Base-by-base conservation (phyloP, 306 rosid genomes). In the Calophaca sinica region DNA sequence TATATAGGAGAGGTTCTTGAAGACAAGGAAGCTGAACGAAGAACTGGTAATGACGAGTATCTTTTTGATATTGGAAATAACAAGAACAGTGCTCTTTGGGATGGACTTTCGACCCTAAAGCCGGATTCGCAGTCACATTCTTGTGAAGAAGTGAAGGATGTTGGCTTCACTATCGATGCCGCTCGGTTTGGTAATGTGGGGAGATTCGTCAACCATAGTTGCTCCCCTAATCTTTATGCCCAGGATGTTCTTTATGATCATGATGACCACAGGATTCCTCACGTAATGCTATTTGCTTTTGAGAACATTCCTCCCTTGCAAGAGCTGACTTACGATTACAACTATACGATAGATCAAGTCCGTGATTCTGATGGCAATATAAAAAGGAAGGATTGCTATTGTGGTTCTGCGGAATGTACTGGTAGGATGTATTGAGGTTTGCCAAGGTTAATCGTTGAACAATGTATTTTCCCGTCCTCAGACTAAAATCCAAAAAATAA, bases 141-240 rank as follows among this genome's bases (percentile, higher is more conserved):
- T 39, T 31, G 68, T 57, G 89, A 86, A 49, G 57, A 74, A 77
- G 86, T 84, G 70, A 87, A 67, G 73, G 93, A 80, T 42, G 84
- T 80, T 62, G 67, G 91, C 58, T 94, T 87, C 86, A 94, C 98
- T 62, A 91, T 94, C 63, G 98, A 94, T 58, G 98, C 97, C 1
- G 91, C 87, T 1, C 38, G 71, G 78, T 87, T 72, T 76, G 98
- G 94, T 69, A 94, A 94, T 68, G 86, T 94, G 79, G 98, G 97
- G 70, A 88, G 98, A 77, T 94, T 94, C 77, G 81, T 94, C 62
- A 94, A 94, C 84, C 97, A 94, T 33, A 86, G 98, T 67, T 94
- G 98, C 65, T 87, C 96, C 46, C 98, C 98, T n/a, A 94, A 94
- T 87, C 91, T 94, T 50, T 88, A 89, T 80, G 98, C 98, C 33